Conservation (phyloP, 306 rosid genomes). For the Quercus robur region DNA sequence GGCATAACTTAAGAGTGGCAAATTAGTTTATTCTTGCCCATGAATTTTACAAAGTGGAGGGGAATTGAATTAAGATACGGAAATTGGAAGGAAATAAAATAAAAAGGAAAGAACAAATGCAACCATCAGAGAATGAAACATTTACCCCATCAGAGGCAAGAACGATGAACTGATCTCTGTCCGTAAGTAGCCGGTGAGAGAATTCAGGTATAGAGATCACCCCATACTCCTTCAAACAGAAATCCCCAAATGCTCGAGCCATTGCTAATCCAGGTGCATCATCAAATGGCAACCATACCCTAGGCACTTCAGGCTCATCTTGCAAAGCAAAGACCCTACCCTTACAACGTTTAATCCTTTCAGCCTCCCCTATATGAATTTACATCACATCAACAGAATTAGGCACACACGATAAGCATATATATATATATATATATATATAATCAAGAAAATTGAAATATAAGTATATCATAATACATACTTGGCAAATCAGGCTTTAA, state of each 20-base stretch:
- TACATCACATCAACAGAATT: not conserved
- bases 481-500: constrained; percentile 97
- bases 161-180: constrained; percentile 82
- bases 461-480: constrained; percentile 22
- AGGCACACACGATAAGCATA: constrained; percentile 14
- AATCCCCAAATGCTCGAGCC: constrained; percentile 99
- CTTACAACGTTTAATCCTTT: constrained; percentile 82
- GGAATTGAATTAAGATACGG: not conserved
- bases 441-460: not conserved
- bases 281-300: constrained; percentile 95
- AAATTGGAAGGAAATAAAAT: not conserved
- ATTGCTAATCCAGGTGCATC: constrained; percentile 98
- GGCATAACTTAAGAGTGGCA: constrained; percentile 1
- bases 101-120: not conserved
- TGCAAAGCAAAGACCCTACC: constrained; percentile 95
- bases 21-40: constrained; percentile 2
- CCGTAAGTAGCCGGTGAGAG: constrained; percentile 64
- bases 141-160: constrained; percentile 97
- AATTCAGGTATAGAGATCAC: constrained; percentile 95
- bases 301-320: constrained; percentile 93
- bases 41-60: not conserved
- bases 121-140: not conserved
- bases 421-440: not conserved
- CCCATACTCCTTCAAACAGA: constrained; percentile 93
- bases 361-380: constrained; percentile 70